These are phyloP conservation scores for Protomyces lactucae-debilis DNA, from an alignment of 1,139 yeast species.

Conservation along the genomic window DNA sequence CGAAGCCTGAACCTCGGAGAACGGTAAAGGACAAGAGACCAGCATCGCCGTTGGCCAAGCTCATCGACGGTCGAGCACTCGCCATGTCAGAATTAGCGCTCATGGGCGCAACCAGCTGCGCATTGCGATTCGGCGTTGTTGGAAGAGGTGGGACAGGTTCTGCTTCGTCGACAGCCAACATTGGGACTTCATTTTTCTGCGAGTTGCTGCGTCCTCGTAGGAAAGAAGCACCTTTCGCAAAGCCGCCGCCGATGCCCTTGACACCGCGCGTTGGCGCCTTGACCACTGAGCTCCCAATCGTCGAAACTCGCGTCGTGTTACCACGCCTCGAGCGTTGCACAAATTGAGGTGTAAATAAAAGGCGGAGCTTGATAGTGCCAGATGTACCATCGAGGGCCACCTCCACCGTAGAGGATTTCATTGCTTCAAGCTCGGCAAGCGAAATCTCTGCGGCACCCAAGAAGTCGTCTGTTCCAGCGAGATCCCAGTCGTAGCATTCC, in stretches of 20 bases:
- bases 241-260: constrained; percentile 34
- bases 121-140: constrained; percentile 28
- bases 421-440: constrained; percentile 57
- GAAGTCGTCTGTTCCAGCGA: constrained; percentile 73
- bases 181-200: not conserved
- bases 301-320: constrained; percentile 27
- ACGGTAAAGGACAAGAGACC: constrained; percentile 28
- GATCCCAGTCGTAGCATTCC: constrained; percentile 81
- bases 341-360: constrained; percentile 66
- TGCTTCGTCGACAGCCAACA: constrained; percentile 31
- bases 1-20: constrained; percentile 37
- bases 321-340: constrained; percentile 44
- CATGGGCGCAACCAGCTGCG: constrained; percentile 5
- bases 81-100: not conserved
- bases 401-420: constrained; percentile 50
- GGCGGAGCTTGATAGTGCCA: constrained; percentile 58
- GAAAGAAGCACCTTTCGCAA: constrained; percentile 32
- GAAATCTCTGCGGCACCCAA: constrained; percentile 64
- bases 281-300: constrained; percentile 32
- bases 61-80: not conserved
- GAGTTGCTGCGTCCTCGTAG: constrained; percentile 12
- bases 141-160: not conserved
- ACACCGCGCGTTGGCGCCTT: constrained; percentile 37
- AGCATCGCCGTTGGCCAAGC: constrained; percentile 22
- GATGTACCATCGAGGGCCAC: constrained; percentile 48